Evolutionary conservation across 192 early-diverging fungal species (phyloP).

Genomic region (Coemansia umbellata): DNA sequence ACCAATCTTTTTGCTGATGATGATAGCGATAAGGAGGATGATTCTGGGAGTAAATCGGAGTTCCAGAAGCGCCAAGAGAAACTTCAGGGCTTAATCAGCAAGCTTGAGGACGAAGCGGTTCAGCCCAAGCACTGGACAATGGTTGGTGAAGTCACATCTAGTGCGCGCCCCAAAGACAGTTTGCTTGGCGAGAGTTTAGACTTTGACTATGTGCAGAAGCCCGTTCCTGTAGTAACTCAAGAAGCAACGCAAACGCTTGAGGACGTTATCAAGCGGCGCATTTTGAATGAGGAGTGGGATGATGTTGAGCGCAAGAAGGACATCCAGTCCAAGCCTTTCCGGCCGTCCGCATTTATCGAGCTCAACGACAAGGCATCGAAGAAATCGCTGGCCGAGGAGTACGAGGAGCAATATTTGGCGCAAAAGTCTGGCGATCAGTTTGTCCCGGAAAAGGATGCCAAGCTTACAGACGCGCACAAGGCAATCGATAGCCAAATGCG

Average conservation of each 20-base stretch:
- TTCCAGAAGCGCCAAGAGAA: conserved; percentile 75
- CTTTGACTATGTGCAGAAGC: conserved; percentile 85
- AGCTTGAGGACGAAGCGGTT: conserved; percentile 84
- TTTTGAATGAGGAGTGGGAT: conserved; percentile 84
- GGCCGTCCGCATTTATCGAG: conserved; percentile 71
- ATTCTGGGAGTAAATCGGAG: conserved; percentile 54
- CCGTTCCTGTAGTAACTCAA: conserved; percentile 92
- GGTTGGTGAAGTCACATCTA: conserved; percentile 77
- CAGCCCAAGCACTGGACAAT: conserved; percentile 85
- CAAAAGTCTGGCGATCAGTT: conserved; percentile 49
- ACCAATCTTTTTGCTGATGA: conserved; percentile 32
- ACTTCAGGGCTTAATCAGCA: conserved; percentile 67
- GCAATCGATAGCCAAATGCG: conserved; percentile 77
- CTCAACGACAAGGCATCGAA: conserved; percentile 81
- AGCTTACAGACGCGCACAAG: conserved; percentile 78
- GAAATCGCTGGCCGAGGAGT: conserved; percentile 86
- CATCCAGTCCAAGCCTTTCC: conserved; percentile 63
- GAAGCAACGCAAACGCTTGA: conserved; percentile 84
- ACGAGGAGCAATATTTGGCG: conserved; percentile 85
- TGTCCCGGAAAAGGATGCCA: conserved; percentile 58
- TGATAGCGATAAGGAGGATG: conserved; percentile 4
- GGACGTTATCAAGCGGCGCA: conserved; percentile 90
- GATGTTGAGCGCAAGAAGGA: conserved; percentile 91
- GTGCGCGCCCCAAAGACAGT: conserved; percentile 85
- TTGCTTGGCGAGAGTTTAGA: conserved; percentile 91